phyloP scores from a whole-genome alignment of 495 filamentous ascomycete genomes.

The Darksidea phi region DNA sequence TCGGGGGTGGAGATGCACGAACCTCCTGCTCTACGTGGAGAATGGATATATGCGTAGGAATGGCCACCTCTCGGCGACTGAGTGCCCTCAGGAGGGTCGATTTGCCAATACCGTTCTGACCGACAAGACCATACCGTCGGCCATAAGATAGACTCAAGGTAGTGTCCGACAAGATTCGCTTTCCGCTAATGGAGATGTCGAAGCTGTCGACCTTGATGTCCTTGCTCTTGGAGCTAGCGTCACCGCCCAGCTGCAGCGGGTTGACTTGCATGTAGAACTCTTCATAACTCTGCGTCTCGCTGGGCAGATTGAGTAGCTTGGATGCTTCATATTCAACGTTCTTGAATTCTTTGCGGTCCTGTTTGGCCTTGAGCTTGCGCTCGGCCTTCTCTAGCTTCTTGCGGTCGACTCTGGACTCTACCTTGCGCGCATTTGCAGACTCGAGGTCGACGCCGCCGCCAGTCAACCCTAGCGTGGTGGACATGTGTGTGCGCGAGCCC shows the following conservation, averaged over 20 bases:
- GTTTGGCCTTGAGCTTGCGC: conserved; percentile 95
- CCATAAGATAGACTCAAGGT: conserved; percentile 88
- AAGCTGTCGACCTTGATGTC: conserved; percentile 97
- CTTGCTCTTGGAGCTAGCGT: conserved; percentile 79
- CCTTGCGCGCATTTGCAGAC: conserved; percentile 84
- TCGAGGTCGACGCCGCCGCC: conserved; percentile 86
- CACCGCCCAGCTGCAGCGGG: conserved; percentile 81
- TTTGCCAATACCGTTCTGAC: conserved; percentile 99
- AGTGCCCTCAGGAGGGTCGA: conserved; percentile 88
- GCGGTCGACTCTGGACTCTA: conserved; percentile 94
- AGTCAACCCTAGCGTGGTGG: conserved; percentile 85
- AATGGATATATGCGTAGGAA: conserved; percentile 97
- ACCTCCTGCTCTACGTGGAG: conserved; percentile 98
- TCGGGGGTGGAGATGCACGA: conserved; percentile 28
- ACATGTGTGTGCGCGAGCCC: conserved; percentile 88
- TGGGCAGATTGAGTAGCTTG: conserved; percentile 75
- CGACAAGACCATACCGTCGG: conserved; percentile 92
- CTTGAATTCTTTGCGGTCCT: conserved; percentile 97
- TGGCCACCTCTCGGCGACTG: conserved; percentile 87
- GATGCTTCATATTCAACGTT: conserved; percentile 97
- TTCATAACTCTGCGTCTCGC: conserved; percentile 90
- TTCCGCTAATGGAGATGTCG: conserved; percentile 87
- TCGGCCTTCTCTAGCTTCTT: conserved; percentile 99
- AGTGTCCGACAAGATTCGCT: conserved; percentile 86
- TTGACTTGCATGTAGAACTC: conserved; percentile 99